Evolutionary conservation across 225 moss, liverwort and hornwort genomes (phyloP), one percentile per base, ranked within the genome.

Genomic region (Lunularia cruciata): DNA sequence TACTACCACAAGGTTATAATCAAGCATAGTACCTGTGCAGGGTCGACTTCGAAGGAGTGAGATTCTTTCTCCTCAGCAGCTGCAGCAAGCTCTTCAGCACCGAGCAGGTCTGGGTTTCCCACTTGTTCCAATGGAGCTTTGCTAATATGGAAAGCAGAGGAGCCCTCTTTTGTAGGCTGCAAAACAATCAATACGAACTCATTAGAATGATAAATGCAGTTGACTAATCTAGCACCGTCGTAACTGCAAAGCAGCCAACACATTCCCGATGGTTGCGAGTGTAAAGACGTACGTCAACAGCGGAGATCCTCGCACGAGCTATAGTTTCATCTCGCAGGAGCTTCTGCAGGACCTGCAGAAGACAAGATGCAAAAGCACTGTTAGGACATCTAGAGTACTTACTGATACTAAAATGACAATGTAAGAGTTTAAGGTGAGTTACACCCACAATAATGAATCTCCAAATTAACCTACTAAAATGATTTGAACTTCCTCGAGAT

Each of bases 11-110:
- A n/a, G n/a, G n/a, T n/a, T n/a, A n/a, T n/a, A n/a, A n/a, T n/a
- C n/a, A 39, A 38, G 39, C 12, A 36, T 15, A 59, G 59, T 71
- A 93, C 98, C 98, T 98, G 91, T 31, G 93, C 85, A 66, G 98
- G 93, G 77, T 98, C 91, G 54, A 98, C 86, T 74, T 98, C 98
- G 83, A 98, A 98, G 3, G 98, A 91, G 77, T 98, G 93, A 42
- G 88, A 79, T n/a, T 98, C 98, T 63, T 93, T 93, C 75, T 98
- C 98, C 82, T 98, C 98, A 57, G 76, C 74, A 77, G 76, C 86
- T 76, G 79, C 83, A 23, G 75, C 85, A 35, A 79, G 74, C 73
- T 89, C 98, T 65, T 85, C 87, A 72, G 76, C 77, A 48, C 83
- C 93, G 42, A 98, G 77, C 16, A 98, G 78, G 61, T 93, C 98